Evolutionary conservation across 2,329 filamentous ascomycete species (phyloP).

Genomic region (Nemania bipapillata): DNA sequence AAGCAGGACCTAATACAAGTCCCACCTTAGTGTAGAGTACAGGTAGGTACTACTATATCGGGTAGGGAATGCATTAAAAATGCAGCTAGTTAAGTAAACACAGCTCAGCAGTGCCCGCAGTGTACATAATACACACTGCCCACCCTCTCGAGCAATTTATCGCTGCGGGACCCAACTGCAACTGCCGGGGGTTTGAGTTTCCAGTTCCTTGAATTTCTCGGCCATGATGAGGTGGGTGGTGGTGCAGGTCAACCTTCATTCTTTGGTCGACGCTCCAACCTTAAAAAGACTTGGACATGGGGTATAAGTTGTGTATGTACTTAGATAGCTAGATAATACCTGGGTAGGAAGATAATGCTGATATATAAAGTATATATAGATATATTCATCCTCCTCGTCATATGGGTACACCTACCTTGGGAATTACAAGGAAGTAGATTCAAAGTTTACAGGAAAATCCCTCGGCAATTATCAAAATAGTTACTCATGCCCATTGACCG

Average conservation of each 20-base stretch:
- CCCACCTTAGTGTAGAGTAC: neutral
- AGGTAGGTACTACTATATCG: neutral
- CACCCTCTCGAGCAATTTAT: conserved; percentile 38
- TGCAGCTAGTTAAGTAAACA: neutral
- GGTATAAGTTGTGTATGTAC: neutral
- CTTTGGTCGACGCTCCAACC: neutral
- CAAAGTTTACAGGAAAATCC: neutral
- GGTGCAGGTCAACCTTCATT: neutral
- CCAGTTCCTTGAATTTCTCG: conserved; percentile 30
- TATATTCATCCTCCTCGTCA: too few species aligned
- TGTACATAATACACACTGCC: too few species aligned
- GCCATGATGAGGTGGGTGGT: conserved; percentile 28
- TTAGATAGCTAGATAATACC: too few species aligned
- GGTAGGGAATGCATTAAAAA: conserved; percentile 5
- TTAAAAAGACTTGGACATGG: neutral
- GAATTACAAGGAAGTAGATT: neutral
- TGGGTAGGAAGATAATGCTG: neutral
- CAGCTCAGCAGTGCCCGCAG: neutral
- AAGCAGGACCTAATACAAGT: neutral
- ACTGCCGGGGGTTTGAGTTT: conserved; percentile 31
- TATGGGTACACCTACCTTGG: neutral
- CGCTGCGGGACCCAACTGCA: conserved; percentile 36
- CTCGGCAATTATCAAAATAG: neutral
- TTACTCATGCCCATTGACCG: neutral
- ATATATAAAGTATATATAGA: too few species aligned